Evolutionary conservation across 768 basidiomycete species (phyloP).

Genomic region (Boletus reticuloceps): DNA sequence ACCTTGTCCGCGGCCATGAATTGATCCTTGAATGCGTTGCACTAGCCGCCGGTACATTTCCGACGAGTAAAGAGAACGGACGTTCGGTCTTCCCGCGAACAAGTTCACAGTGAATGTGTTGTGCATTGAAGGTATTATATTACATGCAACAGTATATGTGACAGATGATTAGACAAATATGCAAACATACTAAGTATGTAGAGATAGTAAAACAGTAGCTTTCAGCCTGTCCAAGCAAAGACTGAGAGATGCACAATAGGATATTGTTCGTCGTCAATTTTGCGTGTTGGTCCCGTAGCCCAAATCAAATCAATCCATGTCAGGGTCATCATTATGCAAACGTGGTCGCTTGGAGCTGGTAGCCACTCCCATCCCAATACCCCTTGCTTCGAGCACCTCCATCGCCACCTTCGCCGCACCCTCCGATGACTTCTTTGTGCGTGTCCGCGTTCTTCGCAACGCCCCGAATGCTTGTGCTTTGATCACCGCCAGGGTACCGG

Average conservation of each 20-base stretch:
- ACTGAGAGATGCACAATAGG: slow-evolving; percentile 27
- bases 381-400: slow-evolving; percentile 79
- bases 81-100: neutral
- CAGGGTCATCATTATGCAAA: slow-evolving; percentile 51
- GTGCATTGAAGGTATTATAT: slow-evolving; percentile 36
- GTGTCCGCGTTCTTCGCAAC: slow-evolving; percentile 71
- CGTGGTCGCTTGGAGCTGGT: slow-evolving; percentile 42
- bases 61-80: slow-evolving; percentile 9
- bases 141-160: slow-evolving; percentile 37
- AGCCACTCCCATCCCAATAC: slow-evolving; percentile 54
- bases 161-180: slow-evolving; percentile 32
- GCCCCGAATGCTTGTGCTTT: slow-evolving; percentile 90
- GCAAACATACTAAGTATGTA: slow-evolving; percentile 27
- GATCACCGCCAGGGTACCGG: slow-evolving; percentile 84
- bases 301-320: slow-evolving; percentile 31
- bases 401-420: slow-evolving; percentile 70
- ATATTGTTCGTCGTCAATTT: slow-evolving; percentile 25
- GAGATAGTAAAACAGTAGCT: slow-evolving; percentile 31
- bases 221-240: slow-evolving; percentile 24
- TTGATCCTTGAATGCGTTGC: neutral
- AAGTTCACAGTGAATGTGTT: slow-evolving; percentile 14
- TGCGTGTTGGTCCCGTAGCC: slow-evolving; percentile 11
- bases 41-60: slow-evolving; percentile 7
- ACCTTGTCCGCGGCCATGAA: slow-evolving; percentile 26
- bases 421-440: slow-evolving; percentile 71